Conservation (phyloP, 345 rosid genomes). For the Pistacia integerrima region DNA sequence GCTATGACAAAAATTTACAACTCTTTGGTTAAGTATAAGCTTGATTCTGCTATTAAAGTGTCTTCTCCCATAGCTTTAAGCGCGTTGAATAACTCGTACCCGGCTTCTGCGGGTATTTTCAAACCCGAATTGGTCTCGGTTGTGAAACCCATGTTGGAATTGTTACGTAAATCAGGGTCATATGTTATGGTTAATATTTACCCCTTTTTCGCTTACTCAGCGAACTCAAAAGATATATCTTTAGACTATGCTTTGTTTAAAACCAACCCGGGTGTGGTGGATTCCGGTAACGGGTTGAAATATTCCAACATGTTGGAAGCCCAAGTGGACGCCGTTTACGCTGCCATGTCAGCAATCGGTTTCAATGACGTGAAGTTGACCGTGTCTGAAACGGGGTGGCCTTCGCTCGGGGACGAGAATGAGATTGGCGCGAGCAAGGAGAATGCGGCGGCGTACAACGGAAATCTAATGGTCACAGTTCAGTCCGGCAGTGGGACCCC, state of each 20-base stretch:
- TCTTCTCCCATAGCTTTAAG: constrained; percentile 83
- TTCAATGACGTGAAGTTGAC: constrained; percentile 61
- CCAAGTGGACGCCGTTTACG: constrained; percentile 84
- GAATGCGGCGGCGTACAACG: constrained; percentile 88
- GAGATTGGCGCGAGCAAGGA: constrained; percentile 67
- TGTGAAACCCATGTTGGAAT: constrained; percentile 75
- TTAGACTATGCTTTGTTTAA: constrained; percentile 74
- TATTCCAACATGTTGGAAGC: constrained; percentile 80
- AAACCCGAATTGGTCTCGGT: constrained; percentile 60
- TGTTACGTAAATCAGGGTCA: constrained; percentile 61
- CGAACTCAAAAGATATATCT: constrained; percentile 61
- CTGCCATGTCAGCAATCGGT: constrained; percentile 75
- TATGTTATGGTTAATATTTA: constrained; percentile 81
- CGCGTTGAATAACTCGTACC: constrained; percentile 66
- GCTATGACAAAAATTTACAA: constrained; percentile 77
- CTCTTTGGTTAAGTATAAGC: constrained; percentile 56
- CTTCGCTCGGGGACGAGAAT: constrained; percentile 76
- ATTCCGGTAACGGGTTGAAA: constrained; percentile 77
- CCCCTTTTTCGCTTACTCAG: constrained; percentile 84
- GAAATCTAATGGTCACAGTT: constrained; percentile 69
- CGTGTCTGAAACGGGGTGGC: constrained; percentile 96
- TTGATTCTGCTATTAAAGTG: constrained; percentile 54
- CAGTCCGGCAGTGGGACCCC: constrained; percentile 82
- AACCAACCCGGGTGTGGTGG: constrained; percentile 64
- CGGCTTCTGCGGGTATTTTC: constrained; percentile 84